Evolutionary conservation across 306 rosid genomes (phyloP).

Genomic region (Inga leiocalycina): DNA sequence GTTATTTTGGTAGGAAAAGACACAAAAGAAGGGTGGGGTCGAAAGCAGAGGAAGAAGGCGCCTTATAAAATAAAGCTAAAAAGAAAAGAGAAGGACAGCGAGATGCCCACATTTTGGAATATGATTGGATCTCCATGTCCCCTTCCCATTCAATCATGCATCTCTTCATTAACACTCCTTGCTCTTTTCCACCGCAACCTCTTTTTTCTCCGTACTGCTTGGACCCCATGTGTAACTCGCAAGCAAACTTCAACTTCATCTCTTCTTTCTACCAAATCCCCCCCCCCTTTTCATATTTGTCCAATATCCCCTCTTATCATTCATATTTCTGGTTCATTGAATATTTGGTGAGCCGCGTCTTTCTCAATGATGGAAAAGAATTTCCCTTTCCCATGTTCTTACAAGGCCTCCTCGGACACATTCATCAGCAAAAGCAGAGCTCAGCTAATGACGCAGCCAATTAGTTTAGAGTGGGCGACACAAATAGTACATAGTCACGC

Average conservation of each 20-base stretch:
- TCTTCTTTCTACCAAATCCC: neutral
- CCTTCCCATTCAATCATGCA: neutral
- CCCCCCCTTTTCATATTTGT: neutral
- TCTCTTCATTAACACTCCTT: neutral
- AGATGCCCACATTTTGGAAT: conserved; percentile 1
- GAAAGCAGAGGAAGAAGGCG: neutral
- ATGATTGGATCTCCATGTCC: neutral
- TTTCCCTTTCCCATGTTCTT: no score
- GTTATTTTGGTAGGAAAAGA: neutral
- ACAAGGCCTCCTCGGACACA: neutral
- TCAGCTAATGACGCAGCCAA: neutral
- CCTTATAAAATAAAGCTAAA: conserved; percentile 15
- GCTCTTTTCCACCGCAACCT: conserved; percentile 5
- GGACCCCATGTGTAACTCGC: neutral
- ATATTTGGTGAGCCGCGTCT: neutral
- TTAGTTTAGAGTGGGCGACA: neutral
- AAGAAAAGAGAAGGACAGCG: neutral
- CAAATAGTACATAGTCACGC: neutral
- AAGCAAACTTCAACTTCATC: neutral
- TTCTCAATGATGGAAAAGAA: neutral
- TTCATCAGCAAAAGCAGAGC: neutral
- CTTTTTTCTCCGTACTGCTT: neutral
- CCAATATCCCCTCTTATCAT: no score
- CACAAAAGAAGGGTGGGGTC: neutral
- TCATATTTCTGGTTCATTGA: neutral